These are phyloP conservation scores for Phaeosphaeriaceae sp. DNA, from an alignment of 2,329 filamentous ascomycete species.

Conservation along the genomic window DNA sequence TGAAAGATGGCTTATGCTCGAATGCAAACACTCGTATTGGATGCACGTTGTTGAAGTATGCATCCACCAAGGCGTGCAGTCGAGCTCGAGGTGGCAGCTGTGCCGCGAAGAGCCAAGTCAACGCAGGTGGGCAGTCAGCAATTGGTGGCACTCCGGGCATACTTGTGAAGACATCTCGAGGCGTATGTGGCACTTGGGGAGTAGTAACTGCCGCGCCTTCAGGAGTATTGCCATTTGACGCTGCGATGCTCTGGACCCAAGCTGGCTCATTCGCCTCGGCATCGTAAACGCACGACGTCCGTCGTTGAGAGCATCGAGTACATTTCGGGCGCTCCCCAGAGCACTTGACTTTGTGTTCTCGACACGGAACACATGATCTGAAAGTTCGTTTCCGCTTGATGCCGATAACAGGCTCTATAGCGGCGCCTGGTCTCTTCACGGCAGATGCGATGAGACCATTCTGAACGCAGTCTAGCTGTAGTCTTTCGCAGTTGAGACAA, in stretches of 20 bases:
- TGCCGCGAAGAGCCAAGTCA: conserved; percentile 34
- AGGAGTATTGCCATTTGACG: conserved; percentile 17
- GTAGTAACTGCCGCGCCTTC: conserved; percentile 17
- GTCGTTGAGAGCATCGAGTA: conserved; percentile 35
- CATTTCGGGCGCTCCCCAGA: conserved; percentile 41
- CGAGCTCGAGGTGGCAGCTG: conserved; percentile 32
- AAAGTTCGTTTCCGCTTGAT: conserved; percentile 44
- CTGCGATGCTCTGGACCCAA: conserved; percentile 39
- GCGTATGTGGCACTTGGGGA: conserved; percentile 21
- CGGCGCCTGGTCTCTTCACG: conserved; percentile 20
- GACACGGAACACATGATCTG: conserved; percentile 39
- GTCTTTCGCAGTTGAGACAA: conserved; percentile 40
- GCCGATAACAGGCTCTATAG: conserved; percentile 30
- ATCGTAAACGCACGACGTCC: conserved; percentile 36
- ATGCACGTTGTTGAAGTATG: conserved; percentile 43
- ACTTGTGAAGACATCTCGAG: conserved; percentile 17
- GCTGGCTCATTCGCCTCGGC: conserved; percentile 39
- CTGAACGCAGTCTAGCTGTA: conserved; percentile 39
- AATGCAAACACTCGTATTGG: conserved; percentile 38
- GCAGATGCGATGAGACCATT: conserved; percentile 23
- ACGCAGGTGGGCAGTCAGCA: conserved; percentile 28
- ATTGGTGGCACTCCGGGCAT: conserved; percentile 17
- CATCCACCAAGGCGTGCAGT: conserved; percentile 36
- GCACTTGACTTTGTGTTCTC: conserved; percentile 43
- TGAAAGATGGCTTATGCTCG: conserved; percentile 43